Percentiles rank a stretch among this genome's conserved stretches.
Evolutionary conservation across 352 stramenopile genomes (phyloP).

Genomic region (Pythium dissotocum): DNA sequence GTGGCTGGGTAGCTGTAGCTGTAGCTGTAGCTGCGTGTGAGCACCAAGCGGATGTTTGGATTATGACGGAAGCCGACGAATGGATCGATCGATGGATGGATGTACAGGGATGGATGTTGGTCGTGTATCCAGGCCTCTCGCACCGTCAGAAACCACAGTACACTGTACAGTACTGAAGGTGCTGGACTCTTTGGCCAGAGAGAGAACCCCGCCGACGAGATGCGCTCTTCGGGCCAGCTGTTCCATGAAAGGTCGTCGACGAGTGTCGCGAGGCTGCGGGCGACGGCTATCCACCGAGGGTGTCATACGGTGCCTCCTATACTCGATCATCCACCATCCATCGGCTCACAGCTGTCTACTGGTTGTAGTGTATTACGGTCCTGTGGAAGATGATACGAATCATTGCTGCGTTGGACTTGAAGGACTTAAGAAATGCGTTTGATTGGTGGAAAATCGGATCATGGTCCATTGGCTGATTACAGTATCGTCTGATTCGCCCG

Average conservation of each 20-base stretch:
- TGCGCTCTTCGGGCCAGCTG: constrained; percentile 3
- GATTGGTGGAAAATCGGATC: not conserved
- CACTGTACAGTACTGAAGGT: not conserved
- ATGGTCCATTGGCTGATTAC: not conserved
- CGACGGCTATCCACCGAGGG: constrained; percentile 2
- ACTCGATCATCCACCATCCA: constrained; percentile 21
- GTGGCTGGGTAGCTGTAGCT: not conserved
- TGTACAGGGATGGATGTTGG: not conserved
- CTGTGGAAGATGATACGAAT: not conserved
- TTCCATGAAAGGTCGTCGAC: constrained; percentile 3
- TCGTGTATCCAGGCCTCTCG: not conserved
- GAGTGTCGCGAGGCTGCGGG: constrained; percentile 15
- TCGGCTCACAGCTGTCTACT: not conserved
- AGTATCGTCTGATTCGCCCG: not conserved
- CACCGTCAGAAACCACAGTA: not conserved
- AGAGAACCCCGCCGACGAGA: not conserved
- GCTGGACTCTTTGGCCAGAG: not conserved
- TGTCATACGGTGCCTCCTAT: constrained; percentile 25
- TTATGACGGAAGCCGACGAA: constrained; percentile 11
- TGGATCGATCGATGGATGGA: not conserved
- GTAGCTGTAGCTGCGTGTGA: not conserved
- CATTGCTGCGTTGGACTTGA: not conserved
- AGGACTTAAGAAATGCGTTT: not conserved
- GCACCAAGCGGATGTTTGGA: constrained; percentile 4
- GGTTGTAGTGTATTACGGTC: not conserved